phyloP scores from a whole-genome alignment of 1,284 basidiomycete genomes.

The Malassezia brasiliensis region DNA sequence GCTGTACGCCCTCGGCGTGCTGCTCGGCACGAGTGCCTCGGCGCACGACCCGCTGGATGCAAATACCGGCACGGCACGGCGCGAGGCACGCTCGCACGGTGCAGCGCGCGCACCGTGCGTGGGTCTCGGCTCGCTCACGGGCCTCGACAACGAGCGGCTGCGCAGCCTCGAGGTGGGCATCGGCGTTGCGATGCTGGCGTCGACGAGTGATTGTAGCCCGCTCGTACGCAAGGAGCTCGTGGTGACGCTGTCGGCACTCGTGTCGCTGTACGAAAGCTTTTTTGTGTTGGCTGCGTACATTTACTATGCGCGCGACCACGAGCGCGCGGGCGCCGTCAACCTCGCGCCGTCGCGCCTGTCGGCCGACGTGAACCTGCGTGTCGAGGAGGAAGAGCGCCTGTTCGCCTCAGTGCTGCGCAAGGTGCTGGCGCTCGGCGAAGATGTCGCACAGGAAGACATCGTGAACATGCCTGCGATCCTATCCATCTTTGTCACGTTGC shows the following conservation, averaged over 20 bases:
- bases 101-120: constrained; percentile 53
- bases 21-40: constrained; percentile 74
- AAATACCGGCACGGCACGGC: constrained; percentile 25
- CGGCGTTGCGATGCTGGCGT: constrained; percentile 56
- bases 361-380: constrained; percentile 8
- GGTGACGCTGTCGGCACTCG: constrained; percentile 79
- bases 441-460: constrained; percentile 69
- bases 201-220: constrained; percentile 87
- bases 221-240: constrained; percentile 92
- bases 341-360: not conserved
- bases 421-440: constrained; percentile 54
- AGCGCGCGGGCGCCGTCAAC: constrained; percentile 6
- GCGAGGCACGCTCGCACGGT: constrained; percentile 14
- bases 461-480: constrained; percentile 72
- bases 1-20: constrained; percentile 81
- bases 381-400: constrained; percentile 54
- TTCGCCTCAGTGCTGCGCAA: constrained; percentile 62
- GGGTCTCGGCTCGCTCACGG: constrained; percentile 73
- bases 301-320: constrained; percentile 68
- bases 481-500: constrained; percentile 77
- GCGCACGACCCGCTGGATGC: constrained; percentile 35
- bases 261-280: constrained; percentile 90
- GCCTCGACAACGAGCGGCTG: constrained; percentile 64
- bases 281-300: constrained; percentile 92
- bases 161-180: constrained; percentile 55